These are phyloP conservation scores for Colletotrichum brevisporum DNA, from an alignment of 2,329 filamentous ascomycete species.

Conservation along the genomic window DNA sequence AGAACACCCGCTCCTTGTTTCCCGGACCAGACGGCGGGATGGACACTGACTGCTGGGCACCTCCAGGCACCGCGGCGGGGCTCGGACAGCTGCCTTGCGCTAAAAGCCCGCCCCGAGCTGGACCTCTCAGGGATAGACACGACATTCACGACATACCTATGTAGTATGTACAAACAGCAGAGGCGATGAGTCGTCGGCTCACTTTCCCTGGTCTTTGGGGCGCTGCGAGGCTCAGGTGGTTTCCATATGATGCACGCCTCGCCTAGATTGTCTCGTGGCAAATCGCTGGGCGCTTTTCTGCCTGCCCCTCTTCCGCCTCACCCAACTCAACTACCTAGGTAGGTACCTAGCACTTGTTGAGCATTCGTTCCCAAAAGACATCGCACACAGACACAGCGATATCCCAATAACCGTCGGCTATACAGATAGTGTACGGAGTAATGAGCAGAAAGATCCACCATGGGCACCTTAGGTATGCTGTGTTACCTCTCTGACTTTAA, in stretches of 20 bases:
- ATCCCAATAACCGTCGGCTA: conserved; percentile 1
- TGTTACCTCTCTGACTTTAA: conserved; percentile 5
- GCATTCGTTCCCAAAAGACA: neutral
- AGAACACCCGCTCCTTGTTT: conserved; percentile 18
- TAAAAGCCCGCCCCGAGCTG: conserved; percentile 29
- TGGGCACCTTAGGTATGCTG: neutral
- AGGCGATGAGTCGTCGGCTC: conserved; percentile 14
- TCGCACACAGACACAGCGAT: conserved; percentile 3
- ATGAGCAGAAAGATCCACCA: conserved; percentile 19
- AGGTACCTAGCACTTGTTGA: neutral
- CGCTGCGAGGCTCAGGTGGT: neutral
- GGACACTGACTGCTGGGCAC: conserved; percentile 22
- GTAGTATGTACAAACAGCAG: neutral
- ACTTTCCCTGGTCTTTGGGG: conserved; percentile 4
- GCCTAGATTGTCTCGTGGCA: conserved; percentile 4
- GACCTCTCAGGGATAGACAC: conserved; percentile 39
- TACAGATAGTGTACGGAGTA: neutral
- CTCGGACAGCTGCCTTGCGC: conserved; percentile 30
- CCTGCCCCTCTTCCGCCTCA: neutral
- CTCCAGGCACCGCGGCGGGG: conserved; percentile 35
- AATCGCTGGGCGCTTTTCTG: neutral
- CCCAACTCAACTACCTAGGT: neutral
- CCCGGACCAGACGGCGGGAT: conserved; percentile 17
- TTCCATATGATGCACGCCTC: conserved; percentile 7
- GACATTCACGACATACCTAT: conserved; percentile 17